A percentile compares a stretch with the other conserved stretches of the same genome.
These are phyloP conservation scores for Polyporus arcularius DNA, from an alignment of 768 basidiomycete species.

Conservation along the genomic window DNA sequence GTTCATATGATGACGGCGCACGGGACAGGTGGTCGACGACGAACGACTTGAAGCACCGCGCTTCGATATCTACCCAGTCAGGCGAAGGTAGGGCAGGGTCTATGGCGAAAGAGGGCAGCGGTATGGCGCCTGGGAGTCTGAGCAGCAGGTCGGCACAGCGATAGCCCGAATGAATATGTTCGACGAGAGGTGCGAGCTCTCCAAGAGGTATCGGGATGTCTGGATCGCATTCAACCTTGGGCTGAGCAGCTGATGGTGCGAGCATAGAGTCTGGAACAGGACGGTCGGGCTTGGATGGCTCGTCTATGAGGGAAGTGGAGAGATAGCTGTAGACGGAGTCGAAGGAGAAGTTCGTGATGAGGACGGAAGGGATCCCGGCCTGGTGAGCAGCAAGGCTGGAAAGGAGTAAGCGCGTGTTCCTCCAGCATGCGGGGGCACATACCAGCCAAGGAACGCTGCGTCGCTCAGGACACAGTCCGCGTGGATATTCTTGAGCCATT, in stretches of 20 bases:
- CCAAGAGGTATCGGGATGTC: conserved; percentile 57
- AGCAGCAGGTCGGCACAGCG: conserved; percentile 70
- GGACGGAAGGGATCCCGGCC: conserved; percentile 64
- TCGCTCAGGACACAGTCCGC: conserved; percentile 72
- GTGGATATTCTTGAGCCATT: conserved; percentile 54
- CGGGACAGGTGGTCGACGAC: conserved; percentile 45
- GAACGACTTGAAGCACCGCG: conserved; percentile 47
- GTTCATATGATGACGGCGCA: conserved; percentile 29
- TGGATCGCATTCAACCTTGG: conserved; percentile 33
- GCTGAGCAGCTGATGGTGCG: neutral
- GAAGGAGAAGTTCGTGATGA: conserved; percentile 85
- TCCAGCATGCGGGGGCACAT: conserved; percentile 22
- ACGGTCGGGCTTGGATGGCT: conserved; percentile 11
- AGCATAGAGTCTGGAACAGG: neutral
- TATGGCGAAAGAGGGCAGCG: conserved; percentile 69
- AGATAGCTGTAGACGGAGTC: conserved; percentile 83
- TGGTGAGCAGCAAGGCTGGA: conserved; percentile 64
- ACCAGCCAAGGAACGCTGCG: conserved; percentile 80
- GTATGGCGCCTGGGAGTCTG: conserved; percentile 71
- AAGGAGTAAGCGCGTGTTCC: neutral
- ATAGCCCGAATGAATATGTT: conserved; percentile 66
- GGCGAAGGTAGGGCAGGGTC: conserved; percentile 59
- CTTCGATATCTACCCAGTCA: conserved; percentile 57
- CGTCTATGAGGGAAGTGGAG: conserved; percentile 54
- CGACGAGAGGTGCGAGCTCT: conserved; percentile 59